Conservation (phyloP, 306 rosid genomes). For the Cucumis hystrix region DNA sequence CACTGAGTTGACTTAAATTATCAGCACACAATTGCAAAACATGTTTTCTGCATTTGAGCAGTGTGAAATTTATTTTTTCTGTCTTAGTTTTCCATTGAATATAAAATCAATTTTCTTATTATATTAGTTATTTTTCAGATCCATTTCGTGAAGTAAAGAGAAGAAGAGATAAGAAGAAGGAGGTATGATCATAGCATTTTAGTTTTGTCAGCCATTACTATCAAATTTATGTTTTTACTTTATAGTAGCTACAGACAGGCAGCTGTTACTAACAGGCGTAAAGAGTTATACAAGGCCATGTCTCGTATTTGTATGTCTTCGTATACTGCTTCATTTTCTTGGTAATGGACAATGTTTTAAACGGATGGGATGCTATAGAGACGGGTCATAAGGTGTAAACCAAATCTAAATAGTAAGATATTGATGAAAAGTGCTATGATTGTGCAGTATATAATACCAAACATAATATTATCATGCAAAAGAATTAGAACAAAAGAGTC, state of each 20-base stretch:
- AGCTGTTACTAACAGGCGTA: background rate
- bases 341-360: background rate
- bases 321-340: background rate
- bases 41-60: background rate
- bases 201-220: background rate
- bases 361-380: background rate
- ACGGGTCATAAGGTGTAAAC: background rate
- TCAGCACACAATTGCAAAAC: background rate
- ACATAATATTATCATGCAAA: background rate
- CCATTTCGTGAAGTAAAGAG: constrained; percentile 94
- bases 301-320: background rate
- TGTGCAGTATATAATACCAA: background rate
- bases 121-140: constrained; percentile 28
- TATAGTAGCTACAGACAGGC: background rate
- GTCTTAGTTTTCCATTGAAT: background rate
- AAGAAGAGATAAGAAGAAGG: constrained; percentile 84
- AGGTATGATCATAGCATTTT: constrained; percentile 22
- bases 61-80: background rate
- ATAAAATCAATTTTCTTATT: background rate
- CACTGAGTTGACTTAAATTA: background rate
- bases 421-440: background rate
- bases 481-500: background rate
- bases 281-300: background rate
- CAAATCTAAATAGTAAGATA: background rate
- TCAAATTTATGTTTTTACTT: background rate